phyloP scores from a whole-genome alignment of 208 protist species.

The Blastocrithidia nonstop region DNA sequence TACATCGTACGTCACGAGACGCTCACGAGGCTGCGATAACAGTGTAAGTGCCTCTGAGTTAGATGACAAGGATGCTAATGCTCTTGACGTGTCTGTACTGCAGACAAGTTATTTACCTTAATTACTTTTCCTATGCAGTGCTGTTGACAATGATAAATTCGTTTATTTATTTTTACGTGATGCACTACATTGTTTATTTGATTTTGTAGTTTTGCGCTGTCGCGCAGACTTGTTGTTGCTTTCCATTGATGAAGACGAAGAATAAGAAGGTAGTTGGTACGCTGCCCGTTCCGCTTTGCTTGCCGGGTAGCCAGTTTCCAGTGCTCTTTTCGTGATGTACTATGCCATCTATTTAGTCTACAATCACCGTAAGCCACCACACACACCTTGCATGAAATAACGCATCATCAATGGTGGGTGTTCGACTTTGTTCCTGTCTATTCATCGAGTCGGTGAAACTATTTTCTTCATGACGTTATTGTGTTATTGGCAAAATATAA shows the following conservation, averaged over 20 bases:
- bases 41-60: too few relatives aligned
- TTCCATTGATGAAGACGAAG: neutral
- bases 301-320: neutral
- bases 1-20: slow-evolving; percentile 67
- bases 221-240: neutral
- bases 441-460: too few relatives aligned
- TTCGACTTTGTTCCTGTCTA: too few relatives aligned
- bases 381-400: slow-evolving; percentile 59
- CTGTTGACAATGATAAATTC: neutral
- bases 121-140: neutral
- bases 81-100: too few relatives aligned
- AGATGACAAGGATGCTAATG: too few relatives aligned
- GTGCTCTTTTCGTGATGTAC: slow-evolving; percentile 45
- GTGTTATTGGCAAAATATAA: too few relatives aligned
- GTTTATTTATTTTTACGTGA: neutral
- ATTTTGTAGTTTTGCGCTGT: neutral
- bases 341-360: slow-evolving; percentile 50
- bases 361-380: slow-evolving; percentile 60
- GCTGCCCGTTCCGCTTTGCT: too few relatives aligned
- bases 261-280: neutral
- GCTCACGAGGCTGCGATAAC: slow-evolving; percentile 4
- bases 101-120: neutral
- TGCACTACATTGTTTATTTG: neutral
- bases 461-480: too few relatives aligned
- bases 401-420: slow-evolving; percentile 84